Evolutionary conservation across 202 grass and related monocot species (phyloP).

Genomic region (Panicum hallii): DNA sequence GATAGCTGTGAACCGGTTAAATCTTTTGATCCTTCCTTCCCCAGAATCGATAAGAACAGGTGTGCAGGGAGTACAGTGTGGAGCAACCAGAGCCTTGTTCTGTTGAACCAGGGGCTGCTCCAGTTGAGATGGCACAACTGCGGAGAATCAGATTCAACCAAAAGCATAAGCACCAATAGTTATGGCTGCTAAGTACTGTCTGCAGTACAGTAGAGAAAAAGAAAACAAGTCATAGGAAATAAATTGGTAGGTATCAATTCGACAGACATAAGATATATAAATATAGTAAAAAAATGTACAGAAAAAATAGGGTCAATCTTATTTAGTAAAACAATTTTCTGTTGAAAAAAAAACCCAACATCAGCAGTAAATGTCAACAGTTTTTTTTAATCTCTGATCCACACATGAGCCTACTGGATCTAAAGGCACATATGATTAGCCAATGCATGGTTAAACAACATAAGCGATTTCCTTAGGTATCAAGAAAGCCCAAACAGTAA

Average conservation of each 20-base stretch:
- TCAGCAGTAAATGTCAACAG: background rate
- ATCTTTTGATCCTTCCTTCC: conserved; percentile 76
- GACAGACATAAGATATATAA: background rate
- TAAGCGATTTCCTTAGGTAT: background rate
- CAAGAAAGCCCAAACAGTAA: background rate
- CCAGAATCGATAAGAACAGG: conserved; percentile 63
- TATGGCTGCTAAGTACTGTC: background rate
- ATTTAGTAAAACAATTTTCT: background rate
- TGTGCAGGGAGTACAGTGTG: conserved; percentile 48
- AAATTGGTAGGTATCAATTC: background rate
- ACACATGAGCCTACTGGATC: background rate
- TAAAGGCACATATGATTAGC: background rate
- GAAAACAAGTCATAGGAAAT: background rate
- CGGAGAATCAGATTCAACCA: conserved; percentile 2
- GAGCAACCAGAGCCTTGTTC: conserved; percentile 56
- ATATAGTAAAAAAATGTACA: background rate
- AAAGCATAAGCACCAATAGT: background rate
- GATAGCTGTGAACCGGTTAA: conserved; percentile 59
- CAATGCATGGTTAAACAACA: background rate
- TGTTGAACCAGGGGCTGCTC: conserved; percentile 69
- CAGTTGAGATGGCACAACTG: conserved; percentile 84
- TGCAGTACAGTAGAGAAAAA: background rate
- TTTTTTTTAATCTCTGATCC: background rate
- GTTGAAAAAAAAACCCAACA: background rate
- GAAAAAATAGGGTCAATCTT: background rate